Base-by-base conservation (phyloP, 345 rosid species). In the Lepidium didymum region DNA sequence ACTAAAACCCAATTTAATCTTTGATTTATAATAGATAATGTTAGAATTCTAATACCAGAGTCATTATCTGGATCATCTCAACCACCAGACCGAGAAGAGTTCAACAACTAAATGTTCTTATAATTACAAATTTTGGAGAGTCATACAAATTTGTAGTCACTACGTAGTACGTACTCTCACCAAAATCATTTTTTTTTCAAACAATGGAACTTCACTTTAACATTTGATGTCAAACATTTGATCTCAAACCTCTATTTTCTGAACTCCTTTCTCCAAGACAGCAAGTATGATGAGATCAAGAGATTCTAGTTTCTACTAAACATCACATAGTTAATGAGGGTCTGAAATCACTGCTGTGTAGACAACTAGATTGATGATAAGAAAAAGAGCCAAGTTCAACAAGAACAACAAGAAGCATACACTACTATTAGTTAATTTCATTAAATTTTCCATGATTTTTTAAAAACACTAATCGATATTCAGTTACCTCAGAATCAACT, bases 361-460 rank as follows among this genome's bases (percentile, higher is more conserved):
- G 31, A 79, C 89, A 1, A 86, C 77, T 10, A 87, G 6, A 66
- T 70, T 78, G 29, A 89, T 63, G 2, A 69, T 78, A 87, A 87
- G 77, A 10, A 86, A 82, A 75, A 85, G n/a, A 19, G 91, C 92
- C 96, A 85, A 76, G 83, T 83, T 66, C 85, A 40, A 34, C 87
- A 87, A 87, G 81, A 80, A n/a, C 85, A 33, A 23, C 88, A 88
- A 87, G 81, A 79, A 41, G 37, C 52, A 23, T 13, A 41, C 40
- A 38, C 37, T 8, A 7, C 0, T 47, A 27, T 23, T 41, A 41
- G 4, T 41, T n/a, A 59, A n/a, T 41, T 13, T n/a, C 10, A 40
- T 59, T 36, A 40, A 58, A 0, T 1, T 18, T 3, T 56, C 1
- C 16, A 3, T 34, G 10, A 7, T 27, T 27, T 16, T 1, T 8